These are phyloP conservation scores for Metschnikowia dekortorum DNA, from an alignment of 805 yeast genomes.

Conservation along the genomic window DNA sequence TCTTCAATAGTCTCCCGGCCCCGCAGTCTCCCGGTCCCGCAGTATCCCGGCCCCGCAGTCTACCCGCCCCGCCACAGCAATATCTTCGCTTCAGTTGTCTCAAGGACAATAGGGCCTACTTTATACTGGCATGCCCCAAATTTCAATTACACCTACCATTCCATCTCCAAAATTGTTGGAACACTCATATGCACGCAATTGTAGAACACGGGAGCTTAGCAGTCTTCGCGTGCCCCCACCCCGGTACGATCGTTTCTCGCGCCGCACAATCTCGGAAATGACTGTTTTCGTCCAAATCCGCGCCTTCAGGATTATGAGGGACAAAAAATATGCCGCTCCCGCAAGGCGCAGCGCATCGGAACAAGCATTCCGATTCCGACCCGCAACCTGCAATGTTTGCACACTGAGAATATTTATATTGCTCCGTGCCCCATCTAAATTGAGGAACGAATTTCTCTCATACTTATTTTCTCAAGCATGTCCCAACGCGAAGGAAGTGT, in stretches of 20 bases:
- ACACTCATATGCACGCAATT: no score
- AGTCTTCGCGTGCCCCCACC: no score
- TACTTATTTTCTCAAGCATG: not conserved
- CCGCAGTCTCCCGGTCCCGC: no score
- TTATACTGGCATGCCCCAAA: not conserved
- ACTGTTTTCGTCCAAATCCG: not conserved
- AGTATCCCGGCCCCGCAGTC: no score
- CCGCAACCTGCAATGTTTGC: not conserved
- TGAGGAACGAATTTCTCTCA: not conserved
- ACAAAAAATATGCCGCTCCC: not conserved
- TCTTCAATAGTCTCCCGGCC: no score
- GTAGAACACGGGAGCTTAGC: no score
- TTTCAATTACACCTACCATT: no score
- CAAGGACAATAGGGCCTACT: not conserved
- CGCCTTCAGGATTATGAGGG: not conserved
- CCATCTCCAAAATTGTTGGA: no score
- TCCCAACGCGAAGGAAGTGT: constrained; percentile 9
- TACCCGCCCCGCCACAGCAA: no score
- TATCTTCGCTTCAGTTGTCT: no score
- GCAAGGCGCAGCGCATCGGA: not conserved
- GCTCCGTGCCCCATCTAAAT: not conserved
- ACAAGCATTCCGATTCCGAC: not conserved
- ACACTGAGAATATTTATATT: not conserved
- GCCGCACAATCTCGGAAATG: constrained; percentile 3
- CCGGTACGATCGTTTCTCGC: not conserved